A percentile compares a stretch with the other conserved stretches of the same genome.
These are phyloP conservation scores for Xerocomus minutiporus DNA, from an alignment of 1,284 basidiomycete species.

Conservation along the genomic window DNA sequence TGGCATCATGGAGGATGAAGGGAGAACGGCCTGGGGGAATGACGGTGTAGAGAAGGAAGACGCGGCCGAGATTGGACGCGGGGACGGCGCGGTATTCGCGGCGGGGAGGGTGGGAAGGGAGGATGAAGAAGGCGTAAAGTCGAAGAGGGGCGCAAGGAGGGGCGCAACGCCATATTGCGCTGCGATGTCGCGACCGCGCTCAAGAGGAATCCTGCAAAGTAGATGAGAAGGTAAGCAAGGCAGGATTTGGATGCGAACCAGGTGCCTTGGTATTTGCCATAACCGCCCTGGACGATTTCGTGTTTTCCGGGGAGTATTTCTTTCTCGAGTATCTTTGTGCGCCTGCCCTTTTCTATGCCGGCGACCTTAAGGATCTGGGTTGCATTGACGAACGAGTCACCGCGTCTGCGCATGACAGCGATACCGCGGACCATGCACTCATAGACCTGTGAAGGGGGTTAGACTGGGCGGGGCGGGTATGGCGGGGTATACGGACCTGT, in stretches of 20 bases:
- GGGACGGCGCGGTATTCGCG: constrained; percentile 43
- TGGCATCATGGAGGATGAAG: constrained; percentile 75
- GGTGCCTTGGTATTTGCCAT: constrained; percentile 99
- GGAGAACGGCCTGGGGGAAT: constrained; percentile 54
- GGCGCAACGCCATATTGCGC: constrained; percentile 85
- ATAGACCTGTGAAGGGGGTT: constrained; percentile 58
- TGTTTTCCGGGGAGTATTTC: constrained; percentile 95
- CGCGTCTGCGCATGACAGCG: constrained; percentile 94
- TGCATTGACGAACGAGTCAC: constrained; percentile 94
- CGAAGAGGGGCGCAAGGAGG: constrained; percentile 83
- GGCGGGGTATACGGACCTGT: constrained; percentile 46
- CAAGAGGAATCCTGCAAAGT: constrained; percentile 79
- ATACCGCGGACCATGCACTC: constrained; percentile 98
- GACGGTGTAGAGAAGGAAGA: constrained; percentile 44
- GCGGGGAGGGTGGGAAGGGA: constrained; percentile 59
- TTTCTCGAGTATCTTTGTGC: constrained; percentile 97
- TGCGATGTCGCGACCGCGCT: constrained; percentile 85
- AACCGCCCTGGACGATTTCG: constrained; percentile 99
- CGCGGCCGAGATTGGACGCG: constrained; percentile 50
- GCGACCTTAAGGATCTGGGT: constrained; percentile 99
- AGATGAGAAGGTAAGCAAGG: constrained; percentile 12
- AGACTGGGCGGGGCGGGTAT: neutral
- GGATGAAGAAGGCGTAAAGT: constrained; percentile 79
- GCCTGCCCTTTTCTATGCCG: constrained; percentile 92
- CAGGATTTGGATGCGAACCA: constrained; percentile 55